phyloP scores from a whole-genome alignment of 306 rosid genomes.

The Cicer judaicum region DNA sequence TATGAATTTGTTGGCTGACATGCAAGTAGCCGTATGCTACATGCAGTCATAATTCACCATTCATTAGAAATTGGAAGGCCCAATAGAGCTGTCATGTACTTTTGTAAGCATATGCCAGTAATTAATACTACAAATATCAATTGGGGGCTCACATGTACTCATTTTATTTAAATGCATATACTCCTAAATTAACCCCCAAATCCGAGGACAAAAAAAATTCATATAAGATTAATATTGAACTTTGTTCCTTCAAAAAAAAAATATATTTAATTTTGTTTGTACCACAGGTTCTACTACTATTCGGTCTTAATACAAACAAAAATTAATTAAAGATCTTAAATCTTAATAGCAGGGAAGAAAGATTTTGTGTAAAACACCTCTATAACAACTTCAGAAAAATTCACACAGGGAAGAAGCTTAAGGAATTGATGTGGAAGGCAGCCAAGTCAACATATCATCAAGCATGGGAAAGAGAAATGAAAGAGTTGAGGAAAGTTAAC shows the following conservation, averaged over 20 bases:
- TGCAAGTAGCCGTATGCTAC: conserved; percentile 53
- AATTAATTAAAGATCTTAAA: too few species aligned
- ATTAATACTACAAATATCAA: conserved; percentile 37
- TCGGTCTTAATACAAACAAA: too few species aligned
- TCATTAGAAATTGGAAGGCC: conserved; percentile 40
- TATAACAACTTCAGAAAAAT: too few species aligned
- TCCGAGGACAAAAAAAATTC: not conserved
- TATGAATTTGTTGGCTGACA: conserved; percentile 50
- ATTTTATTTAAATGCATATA: conserved; percentile 46
- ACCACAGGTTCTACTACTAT: not conserved
- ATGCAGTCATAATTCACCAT: conserved; percentile 16
- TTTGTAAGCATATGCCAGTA: conserved; percentile 40
- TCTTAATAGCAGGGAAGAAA: too few species aligned
- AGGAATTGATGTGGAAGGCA: too few species aligned
- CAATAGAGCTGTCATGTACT: conserved; percentile 53
- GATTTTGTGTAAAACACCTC: too few species aligned
- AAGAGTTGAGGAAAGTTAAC: too few species aligned
- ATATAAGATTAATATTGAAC: not conserved
- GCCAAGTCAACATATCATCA: too few species aligned
- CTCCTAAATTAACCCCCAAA: conserved; percentile 12
- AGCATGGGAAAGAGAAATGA: too few species aligned
- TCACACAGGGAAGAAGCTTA: too few species aligned
- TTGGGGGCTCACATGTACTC: conserved; percentile 44
- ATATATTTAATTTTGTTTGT: not conserved
- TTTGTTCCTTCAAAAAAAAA: too few species aligned